Evolutionary conservation across 2,329 filamentous ascomycete species (phyloP), one percentile per base, ranked within the genome.

Genomic region (Ascochyta rabiei): DNA sequence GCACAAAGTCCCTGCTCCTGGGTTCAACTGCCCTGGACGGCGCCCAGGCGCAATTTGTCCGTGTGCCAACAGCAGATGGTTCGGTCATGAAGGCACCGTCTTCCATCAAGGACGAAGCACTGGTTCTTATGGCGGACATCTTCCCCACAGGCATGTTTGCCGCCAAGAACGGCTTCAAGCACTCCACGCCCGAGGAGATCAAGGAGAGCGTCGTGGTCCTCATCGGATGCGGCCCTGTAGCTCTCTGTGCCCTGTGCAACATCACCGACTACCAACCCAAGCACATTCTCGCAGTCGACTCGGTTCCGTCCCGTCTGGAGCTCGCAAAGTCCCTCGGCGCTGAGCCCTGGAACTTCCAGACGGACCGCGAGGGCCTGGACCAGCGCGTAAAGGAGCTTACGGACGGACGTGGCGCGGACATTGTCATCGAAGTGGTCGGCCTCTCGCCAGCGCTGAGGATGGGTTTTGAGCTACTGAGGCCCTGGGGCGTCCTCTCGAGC

Each of bases 41-140:
- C 43, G 89, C 83, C 7, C 91, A 96, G 73, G 91, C 91, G 28
- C 88, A 95, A 75, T 96, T 87, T 70, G 88, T 82, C 56, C 66
- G 76, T 6, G 84, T 96, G 13, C 93, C 93, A 0, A 79, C 88
- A 49, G 92, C 92, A 10, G 91, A 96, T 68, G 86, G 86, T 31
- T 96, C 91, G 0, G 84, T 88, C n/a, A 83, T 92, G 69, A 88
- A 87, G 67, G 88, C 91, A 0, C 89, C 89, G 0, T 75, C 84
- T 1, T 84, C 82, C 8, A 88, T 96, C 53, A 84, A 88, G 18
- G 88, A 93, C 63, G 84, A 89, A 60, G 86, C 86, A 31, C 81
- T 96, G 43, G 86, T 96, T 6, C 82, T 96, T 23, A 96, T 96
- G 92, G 91, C 90, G 15, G 92, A 96, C 70, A 96, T 96, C 66